Conservation (phyloP, 345 rosid genomes). For the Excoecaria agallocha region DNA sequence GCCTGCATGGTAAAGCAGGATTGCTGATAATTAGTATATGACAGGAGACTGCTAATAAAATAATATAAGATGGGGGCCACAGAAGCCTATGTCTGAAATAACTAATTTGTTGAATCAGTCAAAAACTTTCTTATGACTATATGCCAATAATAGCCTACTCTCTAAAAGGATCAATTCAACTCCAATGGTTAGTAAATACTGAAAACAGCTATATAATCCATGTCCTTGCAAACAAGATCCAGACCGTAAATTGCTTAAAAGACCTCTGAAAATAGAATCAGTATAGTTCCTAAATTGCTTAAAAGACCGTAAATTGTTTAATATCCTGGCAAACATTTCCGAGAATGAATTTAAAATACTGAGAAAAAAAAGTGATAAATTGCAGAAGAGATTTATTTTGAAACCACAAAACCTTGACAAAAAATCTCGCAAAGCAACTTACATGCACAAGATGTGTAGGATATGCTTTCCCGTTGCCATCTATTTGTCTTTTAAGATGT, state of each 20-base stretch:
- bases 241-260: background rate
- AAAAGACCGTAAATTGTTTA: background rate
- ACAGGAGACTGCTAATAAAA: background rate
- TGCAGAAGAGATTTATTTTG: conserved; percentile 1
- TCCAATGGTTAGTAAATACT: background rate
- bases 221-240: background rate
- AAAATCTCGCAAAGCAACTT: conserved; percentile 24
- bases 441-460: conserved; percentile 61
- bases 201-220: background rate
- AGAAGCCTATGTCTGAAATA: background rate
- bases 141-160: background rate
- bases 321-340: background rate
- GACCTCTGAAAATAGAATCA: background rate
- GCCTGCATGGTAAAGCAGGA: conserved; percentile 52
- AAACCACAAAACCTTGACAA: conserved; percentile 11
- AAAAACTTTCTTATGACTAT: background rate
- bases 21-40: background rate
- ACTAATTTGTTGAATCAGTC: background rate
- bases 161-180: conserved; percentile 8
- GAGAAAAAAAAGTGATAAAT: background rate
- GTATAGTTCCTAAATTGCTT: background rate
- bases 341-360: background rate
- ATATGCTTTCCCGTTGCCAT: conserved; percentile 52
- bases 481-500: conserved; percentile 63
- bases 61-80: background rate